These are phyloP conservation scores for Maudiozyma pseudohumilis DNA, from an alignment of 805 yeast genomes.

Conservation along the genomic window DNA sequence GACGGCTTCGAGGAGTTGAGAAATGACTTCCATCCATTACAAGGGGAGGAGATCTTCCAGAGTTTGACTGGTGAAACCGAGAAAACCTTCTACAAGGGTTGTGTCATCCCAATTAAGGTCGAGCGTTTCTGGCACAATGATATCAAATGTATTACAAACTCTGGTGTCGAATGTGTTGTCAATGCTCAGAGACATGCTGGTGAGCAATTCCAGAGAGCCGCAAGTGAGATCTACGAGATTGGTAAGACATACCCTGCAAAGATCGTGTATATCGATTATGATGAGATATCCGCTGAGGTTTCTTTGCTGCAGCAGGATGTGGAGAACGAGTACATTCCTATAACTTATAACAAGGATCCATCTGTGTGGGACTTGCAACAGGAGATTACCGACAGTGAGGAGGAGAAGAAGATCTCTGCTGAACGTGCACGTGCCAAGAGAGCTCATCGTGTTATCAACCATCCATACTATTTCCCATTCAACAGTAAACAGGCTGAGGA, in stretches of 20 bases:
- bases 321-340: slow-evolving; percentile 36
- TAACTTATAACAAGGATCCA: slow-evolving; percentile 38
- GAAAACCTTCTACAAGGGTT: slow-evolving; percentile 56
- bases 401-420: slow-evolving; percentile 41
- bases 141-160: slow-evolving; percentile 40
- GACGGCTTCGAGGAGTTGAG: slow-evolving; percentile 84
- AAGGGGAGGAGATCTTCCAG: slow-evolving; percentile 67
- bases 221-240: slow-evolving; percentile 37
- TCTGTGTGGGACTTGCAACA: slow-evolving; percentile 73
- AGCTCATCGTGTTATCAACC: slow-evolving; percentile 69
- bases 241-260: slow-evolving; percentile 88
- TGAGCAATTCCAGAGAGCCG: slow-evolving; percentile 37
- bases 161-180: slow-evolving; percentile 54
- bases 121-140: slow-evolving; percentile 35
- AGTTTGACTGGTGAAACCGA: slow-evolving; percentile 81
- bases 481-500: slow-evolving; percentile 86
- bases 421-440: slow-evolving; percentile 59
- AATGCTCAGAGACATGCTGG: slow-evolving; percentile 38
- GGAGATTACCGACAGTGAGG: slow-evolving; percentile 54
- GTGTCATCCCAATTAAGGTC: slow-evolving; percentile 70
- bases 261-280: slow-evolving; percentile 59
- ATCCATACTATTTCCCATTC: slow-evolving; percentile 81
- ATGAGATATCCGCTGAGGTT: slow-evolving; percentile 62
- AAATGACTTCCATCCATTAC: slow-evolving; percentile 54
- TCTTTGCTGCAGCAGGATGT: slow-evolving; percentile 63